Evolutionary conservation across 73 alveolate genomes (phyloP), one percentile per base, ranked within the genome.

Genomic region (Uronychia binucleata): DNA sequence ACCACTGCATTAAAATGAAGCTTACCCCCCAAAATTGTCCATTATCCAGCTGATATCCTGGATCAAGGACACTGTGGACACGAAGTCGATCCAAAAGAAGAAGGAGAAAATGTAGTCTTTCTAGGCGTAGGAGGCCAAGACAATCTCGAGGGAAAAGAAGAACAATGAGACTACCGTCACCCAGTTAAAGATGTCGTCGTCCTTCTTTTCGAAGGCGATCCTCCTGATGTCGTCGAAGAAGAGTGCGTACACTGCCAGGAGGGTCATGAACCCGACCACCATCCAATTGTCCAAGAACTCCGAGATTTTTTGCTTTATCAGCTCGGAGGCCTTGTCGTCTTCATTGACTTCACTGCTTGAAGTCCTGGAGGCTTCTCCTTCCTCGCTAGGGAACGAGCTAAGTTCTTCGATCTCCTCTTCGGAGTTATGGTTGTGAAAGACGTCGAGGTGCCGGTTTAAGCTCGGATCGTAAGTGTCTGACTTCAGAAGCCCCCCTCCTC

Each of bases 181-280:
- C 58, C 77, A 1, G 58, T 32, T 67, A 75, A 79, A 86, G 11
- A 80, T 67, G 26, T 84, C 84, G 58, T 90, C 95, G 26, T 28
- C 78, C 0, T 34, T 28, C 75, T 79, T 85, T 1, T 75, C 59
- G 80, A 81, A 34, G 13, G 89, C 91, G 26, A 86, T 74, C 59
- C 86, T 82, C 59, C 99, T 32, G 27, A 96, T 30, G 86, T 96
- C 98, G 83, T 96, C 99, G 1, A 95, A 96, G 77, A 94, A 96
- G 33, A 96, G 84, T 27, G 98, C 99, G 83, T 96, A 96, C 1
- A 96, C 59, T 5, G 98, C 94, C 1, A 96, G 77, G 57, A 86
- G 28, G 30, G 97, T 84, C 97, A 96, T 92, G 85, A 92, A 75
- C 19, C 85, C 77, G 28, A 90, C 76, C 25, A 67, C 82, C 19